Conservation (phyloP, 176 grass and related monocot genomes). For the Carex scoparia region DNA sequence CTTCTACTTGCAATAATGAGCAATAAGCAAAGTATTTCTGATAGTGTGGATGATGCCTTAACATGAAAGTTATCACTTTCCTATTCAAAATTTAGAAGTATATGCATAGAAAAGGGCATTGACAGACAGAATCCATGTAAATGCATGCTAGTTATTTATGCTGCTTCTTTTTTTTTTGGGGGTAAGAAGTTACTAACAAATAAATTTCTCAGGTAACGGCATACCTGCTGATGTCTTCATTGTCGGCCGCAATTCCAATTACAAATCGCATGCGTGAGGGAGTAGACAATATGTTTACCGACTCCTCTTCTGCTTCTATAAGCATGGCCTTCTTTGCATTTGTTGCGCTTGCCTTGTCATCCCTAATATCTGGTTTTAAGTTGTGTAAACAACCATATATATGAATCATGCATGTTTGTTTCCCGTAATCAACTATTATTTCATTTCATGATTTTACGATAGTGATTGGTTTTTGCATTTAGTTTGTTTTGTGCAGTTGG, state of each 20-base stretch:
- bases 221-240: constrained; percentile 75
- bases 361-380: constrained; percentile 76
- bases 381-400: constrained; percentile 73
- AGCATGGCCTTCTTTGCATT: constrained; percentile 95
- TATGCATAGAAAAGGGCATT: background rate
- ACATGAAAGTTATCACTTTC: background rate
- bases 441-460: constrained; percentile 13
- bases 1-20: background rate
- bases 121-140: background rate
- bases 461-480: background rate
- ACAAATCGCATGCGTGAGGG: constrained; percentile 77
- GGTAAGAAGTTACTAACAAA: background rate
- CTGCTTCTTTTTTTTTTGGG: no score
- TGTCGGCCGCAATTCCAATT: constrained; percentile 71
- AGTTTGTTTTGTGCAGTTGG: background rate
- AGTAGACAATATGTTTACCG: constrained; percentile 61
- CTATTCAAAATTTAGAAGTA: background rate
- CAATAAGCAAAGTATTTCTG: background rate
- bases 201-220: constrained; percentile 47
- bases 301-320: constrained; percentile 78
- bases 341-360: constrained; percentile 57
- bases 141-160: background rate
- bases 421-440: background rate
- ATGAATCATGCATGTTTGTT: background rate
- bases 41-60: background rate